A percentile compares a stretch with the other conserved stretches of the same genome.
Evolutionary conservation across 352 stramenopile genomes (phyloP).

Genomic region (Phytopythium aichiense): DNA sequence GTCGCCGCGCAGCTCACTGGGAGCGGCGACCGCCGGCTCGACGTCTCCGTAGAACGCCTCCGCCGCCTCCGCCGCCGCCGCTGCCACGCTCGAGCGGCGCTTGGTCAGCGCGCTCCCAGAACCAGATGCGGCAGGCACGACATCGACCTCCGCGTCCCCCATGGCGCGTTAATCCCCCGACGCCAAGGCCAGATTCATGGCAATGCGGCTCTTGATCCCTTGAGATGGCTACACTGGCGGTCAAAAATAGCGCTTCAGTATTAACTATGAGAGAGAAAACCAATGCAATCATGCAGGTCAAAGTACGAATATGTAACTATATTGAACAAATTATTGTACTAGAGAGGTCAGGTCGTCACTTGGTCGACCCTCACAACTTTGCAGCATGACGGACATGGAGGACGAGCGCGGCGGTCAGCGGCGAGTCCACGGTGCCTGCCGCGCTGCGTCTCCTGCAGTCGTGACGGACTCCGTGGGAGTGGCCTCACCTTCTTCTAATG

Average conservation of each 20-base stretch:
- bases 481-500: neutral
- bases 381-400: neutral
- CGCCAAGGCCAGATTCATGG: neutral
- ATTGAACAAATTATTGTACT: neutral
- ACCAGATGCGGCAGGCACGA: neutral
- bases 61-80: neutral
- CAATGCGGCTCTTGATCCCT: neutral
- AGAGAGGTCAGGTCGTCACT: neutral
- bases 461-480: neutral
- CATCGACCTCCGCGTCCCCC: neutral
- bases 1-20: neutral
- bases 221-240: neutral
- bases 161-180: neutral
- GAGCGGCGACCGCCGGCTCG: neutral
- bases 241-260: conserved; percentile 8
- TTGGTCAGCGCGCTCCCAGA: neutral
- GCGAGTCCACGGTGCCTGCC: neutral
- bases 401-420: neutral
- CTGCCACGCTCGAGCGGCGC: conserved; percentile 1
- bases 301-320: neutral
- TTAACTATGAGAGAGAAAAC: neutral
- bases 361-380: neutral
- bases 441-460: neutral
- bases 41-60: neutral
- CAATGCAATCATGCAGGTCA: neutral